Percentiles rank a stretch among this genome's conserved stretches.
phyloP scores from a whole-genome alignment of 2,329 filamentous ascomycete genomes.

The Ophiostoma sp. region DNA sequence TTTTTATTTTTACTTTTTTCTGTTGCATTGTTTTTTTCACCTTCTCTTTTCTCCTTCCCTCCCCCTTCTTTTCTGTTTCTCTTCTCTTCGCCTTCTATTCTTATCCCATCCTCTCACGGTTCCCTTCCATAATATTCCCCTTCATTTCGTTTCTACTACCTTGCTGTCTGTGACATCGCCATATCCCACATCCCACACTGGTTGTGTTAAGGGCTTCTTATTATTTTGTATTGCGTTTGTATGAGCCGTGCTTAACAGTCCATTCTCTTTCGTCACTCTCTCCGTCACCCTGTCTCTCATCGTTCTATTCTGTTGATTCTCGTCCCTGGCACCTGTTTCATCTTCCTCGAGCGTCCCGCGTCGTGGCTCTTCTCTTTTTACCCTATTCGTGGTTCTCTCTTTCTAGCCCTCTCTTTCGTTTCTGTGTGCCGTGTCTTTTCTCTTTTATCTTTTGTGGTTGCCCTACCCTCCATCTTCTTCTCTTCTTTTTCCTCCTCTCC shows the following conservation, averaged over 20 bases:
- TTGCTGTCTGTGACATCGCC: slow-evolving; percentile 20
- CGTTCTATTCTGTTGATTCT: slow-evolving; percentile 9
- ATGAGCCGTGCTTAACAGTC: slow-evolving; percentile 8
- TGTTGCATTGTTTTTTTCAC: background rate
- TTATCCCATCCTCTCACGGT: background rate
- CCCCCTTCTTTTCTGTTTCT: background rate
- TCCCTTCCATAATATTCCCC: background rate
- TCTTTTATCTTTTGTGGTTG: slow-evolving; percentile 25
- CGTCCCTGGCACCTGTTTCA: slow-evolving; percentile 16
- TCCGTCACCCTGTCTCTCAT: slow-evolving; percentile 11
- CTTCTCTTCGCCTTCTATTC: slow-evolving; percentile 1
- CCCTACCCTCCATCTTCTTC: slow-evolving; percentile 20
- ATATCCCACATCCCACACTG: slow-evolving; percentile 20
- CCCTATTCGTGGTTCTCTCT: background rate
- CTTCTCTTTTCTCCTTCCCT: background rate
- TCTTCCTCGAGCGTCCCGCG: slow-evolving; percentile 15
- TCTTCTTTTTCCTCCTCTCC: slow-evolving; percentile 9
- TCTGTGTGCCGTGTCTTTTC: slow-evolving; percentile 25
- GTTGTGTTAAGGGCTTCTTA: slow-evolving; percentile 13
- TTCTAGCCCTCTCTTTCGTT: slow-evolving; percentile 12
- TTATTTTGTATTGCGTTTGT: background rate
- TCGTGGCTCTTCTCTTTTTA: slow-evolving; percentile 10
- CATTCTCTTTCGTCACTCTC: background rate
- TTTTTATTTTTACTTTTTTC: background rate
- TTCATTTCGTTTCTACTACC: slow-evolving; percentile 19